phyloP scores from a whole-genome alignment of 164 flowering plant genomes.

The Cinnamomum micranthum region DNA sequence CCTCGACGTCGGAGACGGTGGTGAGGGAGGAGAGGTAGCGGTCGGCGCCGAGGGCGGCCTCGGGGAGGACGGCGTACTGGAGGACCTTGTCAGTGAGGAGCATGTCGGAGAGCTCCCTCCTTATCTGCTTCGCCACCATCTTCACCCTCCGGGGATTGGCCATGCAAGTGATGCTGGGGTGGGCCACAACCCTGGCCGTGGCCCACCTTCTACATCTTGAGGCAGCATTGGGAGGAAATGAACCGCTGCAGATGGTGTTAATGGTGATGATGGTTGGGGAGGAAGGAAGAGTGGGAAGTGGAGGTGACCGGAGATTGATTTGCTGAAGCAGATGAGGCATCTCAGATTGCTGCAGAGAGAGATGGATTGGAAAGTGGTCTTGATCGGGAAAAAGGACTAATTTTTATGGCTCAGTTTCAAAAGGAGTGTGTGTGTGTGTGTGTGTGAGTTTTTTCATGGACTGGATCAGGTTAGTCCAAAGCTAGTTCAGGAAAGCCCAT shows the following conservation, averaged over 20 bases:
- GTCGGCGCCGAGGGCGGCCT: conserved; percentile 88
- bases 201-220: not conserved
- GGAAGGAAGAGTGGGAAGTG: not conserved
- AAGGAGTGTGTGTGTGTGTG: no score
- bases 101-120: conserved; percentile 86
- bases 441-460: no score
- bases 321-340: conserved; percentile 4
- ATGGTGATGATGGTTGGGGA: not conserved
- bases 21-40: conserved; percentile 81
- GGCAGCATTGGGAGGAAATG: not conserved
- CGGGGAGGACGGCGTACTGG: conserved; percentile 77
- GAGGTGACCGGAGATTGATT: not conserved
- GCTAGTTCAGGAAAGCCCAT: no score
- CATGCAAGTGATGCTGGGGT: conserved; percentile 46
- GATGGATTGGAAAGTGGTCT: not conserved
- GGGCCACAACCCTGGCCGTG: not conserved
- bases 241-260: not conserved
- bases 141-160: conserved; percentile 86
- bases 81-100: conserved; percentile 72
- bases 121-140: conserved; percentile 92
- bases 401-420: no score
- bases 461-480: no score
- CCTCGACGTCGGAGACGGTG: conserved; percentile 81
- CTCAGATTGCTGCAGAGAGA: not conserved
- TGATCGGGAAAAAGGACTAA: not conserved